Conservation (phyloP, 495 filamentous ascomycete species). For the Extremus antarcticus region DNA sequence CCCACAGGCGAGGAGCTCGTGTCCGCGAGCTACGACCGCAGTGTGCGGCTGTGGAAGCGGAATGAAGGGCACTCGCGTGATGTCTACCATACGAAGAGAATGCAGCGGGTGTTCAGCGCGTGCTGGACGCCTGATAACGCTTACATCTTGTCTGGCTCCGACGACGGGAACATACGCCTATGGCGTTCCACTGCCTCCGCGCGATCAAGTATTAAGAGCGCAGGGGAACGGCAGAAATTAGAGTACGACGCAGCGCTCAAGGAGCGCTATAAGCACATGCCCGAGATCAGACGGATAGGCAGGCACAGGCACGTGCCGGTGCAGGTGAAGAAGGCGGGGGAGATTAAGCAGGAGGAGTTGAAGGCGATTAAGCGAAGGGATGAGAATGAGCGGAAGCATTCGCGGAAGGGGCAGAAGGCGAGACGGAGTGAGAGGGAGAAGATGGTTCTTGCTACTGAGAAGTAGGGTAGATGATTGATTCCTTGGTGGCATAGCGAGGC, state of each 20-base stretch:
- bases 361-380: conserved; percentile 74
- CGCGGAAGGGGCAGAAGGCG: conserved; percentile 61
- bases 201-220: conserved; percentile 73
- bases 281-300: conserved; percentile 82
- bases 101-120: conserved; percentile 88
- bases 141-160: conserved; percentile 74
- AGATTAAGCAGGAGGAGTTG: conserved; percentile 91
- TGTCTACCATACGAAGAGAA: conserved; percentile 93
- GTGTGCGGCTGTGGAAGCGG: conserved; percentile 69
- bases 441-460: conserved; percentile 69
- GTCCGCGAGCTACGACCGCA: conserved; percentile 76
- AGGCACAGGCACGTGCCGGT: conserved; percentile 87
- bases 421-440: conserved; percentile 83
- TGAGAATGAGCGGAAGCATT: conserved; percentile 91
- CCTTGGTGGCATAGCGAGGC: too few species aligned
- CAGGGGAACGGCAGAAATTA: conserved; percentile 70
- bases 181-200: conserved; percentile 86
- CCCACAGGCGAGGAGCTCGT: conserved; percentile 93
- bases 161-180: conserved; percentile 88
- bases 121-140: conserved; percentile 79
- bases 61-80: conserved; percentile 75
- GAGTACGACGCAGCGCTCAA: conserved; percentile 83
- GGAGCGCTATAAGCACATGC: conserved; percentile 86
- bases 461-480: too few species aligned
- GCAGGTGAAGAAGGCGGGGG: conserved; percentile 90